Percentiles rank a stretch among this genome's conserved stretches.
phyloP scores from a whole-genome alignment of 208 protist genomes.

The Trypanosoma theileri region DNA sequence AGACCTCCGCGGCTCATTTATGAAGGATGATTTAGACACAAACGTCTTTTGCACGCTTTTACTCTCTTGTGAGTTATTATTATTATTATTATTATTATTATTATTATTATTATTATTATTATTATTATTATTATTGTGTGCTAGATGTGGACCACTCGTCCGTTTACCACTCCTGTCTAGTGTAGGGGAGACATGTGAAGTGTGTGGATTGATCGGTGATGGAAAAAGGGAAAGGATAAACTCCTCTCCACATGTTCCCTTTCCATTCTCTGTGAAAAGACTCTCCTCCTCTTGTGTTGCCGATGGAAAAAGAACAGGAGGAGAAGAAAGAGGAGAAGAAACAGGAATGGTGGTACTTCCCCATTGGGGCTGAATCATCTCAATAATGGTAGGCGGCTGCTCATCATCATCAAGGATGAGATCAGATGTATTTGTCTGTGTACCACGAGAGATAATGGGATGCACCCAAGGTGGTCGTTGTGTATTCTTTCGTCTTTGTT shows the following conservation, averaged over 20 bases:
- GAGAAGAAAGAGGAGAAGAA: too few relatives aligned
- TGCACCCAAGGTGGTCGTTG: conserved; percentile 10
- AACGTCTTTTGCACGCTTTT: too few relatives aligned
- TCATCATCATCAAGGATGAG: neutral
- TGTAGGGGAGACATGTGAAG: neutral
- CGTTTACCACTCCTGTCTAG: neutral
- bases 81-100: too few relatives aligned
- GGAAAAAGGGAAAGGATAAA: conserved; percentile 1
- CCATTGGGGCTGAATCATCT: conserved; percentile 3
- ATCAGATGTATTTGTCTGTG: neutral
- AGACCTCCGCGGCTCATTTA: neutral
- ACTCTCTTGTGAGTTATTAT: too few relatives aligned
- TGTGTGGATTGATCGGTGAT: neutral
- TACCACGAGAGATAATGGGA: conserved; percentile 10
- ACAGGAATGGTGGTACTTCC: neutral
- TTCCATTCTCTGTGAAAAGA: neutral
- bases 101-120: too few relatives aligned
- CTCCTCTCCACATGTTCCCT: neutral
- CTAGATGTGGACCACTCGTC: too few relatives aligned
- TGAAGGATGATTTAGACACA: neutral
- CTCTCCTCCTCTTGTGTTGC: neutral
- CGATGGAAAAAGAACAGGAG: too few relatives aligned
- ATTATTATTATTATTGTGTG: too few relatives aligned
- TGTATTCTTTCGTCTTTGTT: neutral
- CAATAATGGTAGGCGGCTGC: neutral